Conservation (phyloP, 371 early-diverging fungal genomes). For the Umbelopsis sp. region DNA sequence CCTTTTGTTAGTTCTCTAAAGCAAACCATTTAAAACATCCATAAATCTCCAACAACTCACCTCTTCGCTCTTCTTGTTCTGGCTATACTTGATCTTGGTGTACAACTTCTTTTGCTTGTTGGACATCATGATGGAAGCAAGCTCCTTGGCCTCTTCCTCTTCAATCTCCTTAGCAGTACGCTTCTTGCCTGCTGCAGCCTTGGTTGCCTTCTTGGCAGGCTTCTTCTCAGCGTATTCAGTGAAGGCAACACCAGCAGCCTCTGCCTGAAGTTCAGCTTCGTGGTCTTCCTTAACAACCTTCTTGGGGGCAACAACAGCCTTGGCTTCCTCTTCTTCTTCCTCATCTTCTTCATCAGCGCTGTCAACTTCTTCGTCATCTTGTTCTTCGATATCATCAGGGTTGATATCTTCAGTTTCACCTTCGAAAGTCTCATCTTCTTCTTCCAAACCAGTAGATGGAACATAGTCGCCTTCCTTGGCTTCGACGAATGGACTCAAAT, state of each 20-base stretch:
- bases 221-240: slow-evolving; percentile 69
- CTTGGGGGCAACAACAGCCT: slow-evolving; percentile 31
- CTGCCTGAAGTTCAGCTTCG: slow-evolving; percentile 73
- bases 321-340: slow-evolving; percentile 41
- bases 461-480: slow-evolving; percentile 86
- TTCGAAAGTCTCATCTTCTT: slow-evolving; percentile 49
- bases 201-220: slow-evolving; percentile 27
- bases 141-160: slow-evolving; percentile 82
- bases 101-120: slow-evolving; percentile 90
- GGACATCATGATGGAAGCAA: slow-evolving; percentile 93
- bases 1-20: too few relatives aligned
- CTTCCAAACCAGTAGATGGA: slow-evolving; percentile 61
- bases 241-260: slow-evolving; percentile 75
- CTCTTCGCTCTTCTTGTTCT: slow-evolving; percentile 65
- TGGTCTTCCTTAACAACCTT: slow-evolving; percentile 53
- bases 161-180: slow-evolving; percentile 70
- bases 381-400: slow-evolving; percentile 34
- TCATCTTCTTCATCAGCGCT: slow-evolving; percentile 43
- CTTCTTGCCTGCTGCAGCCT: slow-evolving; percentile 44
- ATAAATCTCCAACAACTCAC: slow-evolving; percentile 23
- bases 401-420: slow-evolving; percentile 48
- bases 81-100: slow-evolving; percentile 74
- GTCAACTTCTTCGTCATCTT: slow-evolving; percentile 49
- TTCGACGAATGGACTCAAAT: slow-evolving; percentile 93
- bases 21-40: too few relatives aligned